Conservation (phyloP, 2,329 filamentous ascomycete genomes). For the Aspergillus udagawae region DNA sequence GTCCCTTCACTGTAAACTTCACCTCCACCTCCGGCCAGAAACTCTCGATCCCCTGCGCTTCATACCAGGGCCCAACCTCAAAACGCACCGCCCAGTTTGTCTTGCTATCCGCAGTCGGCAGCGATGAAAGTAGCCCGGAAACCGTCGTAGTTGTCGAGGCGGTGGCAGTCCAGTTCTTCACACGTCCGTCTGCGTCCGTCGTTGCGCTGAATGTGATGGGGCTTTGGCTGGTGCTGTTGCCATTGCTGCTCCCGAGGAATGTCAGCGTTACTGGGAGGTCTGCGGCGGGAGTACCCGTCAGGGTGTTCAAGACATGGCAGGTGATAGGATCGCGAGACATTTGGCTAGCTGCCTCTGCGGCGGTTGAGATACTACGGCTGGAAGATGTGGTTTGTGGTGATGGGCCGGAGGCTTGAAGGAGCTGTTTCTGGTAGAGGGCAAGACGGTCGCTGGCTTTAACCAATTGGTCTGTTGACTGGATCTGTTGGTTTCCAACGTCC, state of each 20-base stretch:
- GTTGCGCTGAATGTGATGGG: slow-evolving; percentile 33
- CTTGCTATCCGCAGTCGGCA: slow-evolving; percentile 35
- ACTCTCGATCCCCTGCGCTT: slow-evolving; percentile 44
- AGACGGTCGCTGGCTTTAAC: slow-evolving; percentile 30
- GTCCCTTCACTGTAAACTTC: slow-evolving; percentile 46
- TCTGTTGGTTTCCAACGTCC: slow-evolving; percentile 15
- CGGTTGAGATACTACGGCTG: slow-evolving; percentile 7
- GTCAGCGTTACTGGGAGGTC: slow-evolving; percentile 48
- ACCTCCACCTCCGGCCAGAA: slow-evolving; percentile 51
- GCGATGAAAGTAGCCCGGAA: slow-evolving; percentile 27
- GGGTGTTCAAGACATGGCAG: slow-evolving; percentile 49
- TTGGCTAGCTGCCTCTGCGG: slow-evolving; percentile 11
- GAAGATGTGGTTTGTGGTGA: slow-evolving; percentile 10
- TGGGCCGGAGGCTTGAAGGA: slow-evolving; percentile 11
- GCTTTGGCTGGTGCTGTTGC: slow-evolving; percentile 19
- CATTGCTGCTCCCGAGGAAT: slow-evolving; percentile 53
- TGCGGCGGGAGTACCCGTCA: slow-evolving; percentile 42
- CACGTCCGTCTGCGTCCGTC: slow-evolving; percentile 45
- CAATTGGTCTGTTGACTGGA: slow-evolving; percentile 14
- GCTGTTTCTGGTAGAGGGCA: slow-evolving; percentile 31
- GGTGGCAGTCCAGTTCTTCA: slow-evolving; percentile 40
- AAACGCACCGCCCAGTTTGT: slow-evolving; percentile 47
- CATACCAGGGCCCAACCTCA: slow-evolving; percentile 45
- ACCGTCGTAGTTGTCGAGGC: slow-evolving; percentile 19
- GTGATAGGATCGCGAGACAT: slow-evolving; percentile 47